Base-by-base conservation (phyloP, 768 basidiomycete species). In the Termitomyces sp. region DNA sequence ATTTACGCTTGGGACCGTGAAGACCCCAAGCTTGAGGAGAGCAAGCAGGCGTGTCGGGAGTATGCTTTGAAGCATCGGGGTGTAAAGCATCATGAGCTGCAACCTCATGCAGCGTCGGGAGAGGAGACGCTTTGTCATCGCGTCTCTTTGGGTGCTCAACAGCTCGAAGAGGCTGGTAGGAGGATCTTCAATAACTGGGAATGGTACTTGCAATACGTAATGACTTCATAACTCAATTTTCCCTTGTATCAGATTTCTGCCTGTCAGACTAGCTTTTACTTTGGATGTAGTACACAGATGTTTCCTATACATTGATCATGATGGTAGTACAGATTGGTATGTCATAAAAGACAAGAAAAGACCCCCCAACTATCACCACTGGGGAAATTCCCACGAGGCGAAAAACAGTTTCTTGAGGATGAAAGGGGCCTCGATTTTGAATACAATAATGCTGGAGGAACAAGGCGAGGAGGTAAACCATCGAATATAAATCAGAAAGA, bases 11-110 rank as follows among this genome's bases (percentile, higher is more conserved):
- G 84, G 68, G 80, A 82, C 63, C 74, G 78, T 46, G 81, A 81
- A 57, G 86, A 91, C 64, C 78, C 83, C 29, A 78, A 71, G 69
- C 70, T 91, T 59, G 74, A 71, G 63, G 74, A 79, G 70, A 91
- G 88, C 70, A 73, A 79, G 60, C 86, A 88, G 60, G 87, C 85
- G 51, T 91, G 89, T 69, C 74, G 88, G 66, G 79, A 77, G 45
- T 91, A 91, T 70, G 88, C 87, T 17, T 59, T 86, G 62, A 78
- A 78, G 60, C 73, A 80, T 66, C 74, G 90, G n/a, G 88, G 87
- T 0, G 79, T 88, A 4, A 74, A 72, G 51, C 74, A 76, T 69
- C 81, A 86, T 14, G 87, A 91, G 60, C 68, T 91, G 54, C 76
- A 88, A 76, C 90, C 89, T 32, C 82, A 87, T 75, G 76, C 78